Evolutionary conservation across 2,329 filamentous ascomycete genomes (phyloP), one percentile per base, ranked within the genome.

Genomic region (Botryosphaeria dothidea): DNA sequence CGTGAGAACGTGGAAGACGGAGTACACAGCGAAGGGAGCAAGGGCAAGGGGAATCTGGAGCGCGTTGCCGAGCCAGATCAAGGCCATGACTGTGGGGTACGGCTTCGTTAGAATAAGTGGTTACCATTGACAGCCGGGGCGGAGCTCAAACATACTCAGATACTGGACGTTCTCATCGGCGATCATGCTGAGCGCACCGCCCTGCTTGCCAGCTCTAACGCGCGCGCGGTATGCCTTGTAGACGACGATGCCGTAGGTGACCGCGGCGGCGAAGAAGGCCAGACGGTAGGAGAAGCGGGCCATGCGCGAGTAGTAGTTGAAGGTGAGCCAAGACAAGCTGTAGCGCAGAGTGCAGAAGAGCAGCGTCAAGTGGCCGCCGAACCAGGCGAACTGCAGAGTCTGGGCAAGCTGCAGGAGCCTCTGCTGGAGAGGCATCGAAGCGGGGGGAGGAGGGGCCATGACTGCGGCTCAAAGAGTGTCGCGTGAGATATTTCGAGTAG

Each of bases 101-200:
- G 64, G 46, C 25, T 36, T 36, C 1, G 29, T 45, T 64, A 41
- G 52, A 49, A 36, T 58, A 13, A 43, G 38, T 36, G 27, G 9
- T 3, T 34, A 23, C n/a, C 56, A 27, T 49, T 31, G 27, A 9
- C 4, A 27, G 23, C 45, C 21, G 38, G 46, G 34, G 60, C 25
- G 38, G 19, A 62, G 36, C 27, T 15, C 46, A 15, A 29, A 82
- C 92, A 77, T 86, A 98, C 95, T 84, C 67, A 99, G 86, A 78
- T 99, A 99, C 81, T 98, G 95, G 61, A 99, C 92, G 79, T 99
- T 99, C 85, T 99, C 95, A 77, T 99, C 95, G 13, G 88, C 84
- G 65, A 90, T 83, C 69, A 97, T 82, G 67, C 88, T 86, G 66
- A 94, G 63, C 56, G 85, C 78, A 66, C 90, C 87, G 80, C 81